Conservation (phyloP, 495 filamentous ascomycete genomes). For the Penicillium chermesinum region DNA sequence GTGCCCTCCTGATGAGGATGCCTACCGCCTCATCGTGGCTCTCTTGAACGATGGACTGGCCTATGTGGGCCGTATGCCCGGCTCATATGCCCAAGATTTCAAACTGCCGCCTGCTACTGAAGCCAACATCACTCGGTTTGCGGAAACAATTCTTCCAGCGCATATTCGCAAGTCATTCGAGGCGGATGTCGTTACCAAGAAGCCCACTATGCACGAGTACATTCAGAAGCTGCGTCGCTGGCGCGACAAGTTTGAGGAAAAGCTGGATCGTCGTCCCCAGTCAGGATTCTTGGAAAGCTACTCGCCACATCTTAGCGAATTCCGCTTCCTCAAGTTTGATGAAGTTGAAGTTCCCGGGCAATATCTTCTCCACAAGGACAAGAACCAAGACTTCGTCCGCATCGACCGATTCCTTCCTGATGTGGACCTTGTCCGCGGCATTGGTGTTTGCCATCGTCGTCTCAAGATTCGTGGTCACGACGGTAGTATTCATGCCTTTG, state of each 20-base stretch:
- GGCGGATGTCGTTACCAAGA: slow-evolving; percentile 85
- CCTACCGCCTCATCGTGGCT: slow-evolving; percentile 94
- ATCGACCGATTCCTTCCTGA: slow-evolving; percentile 95
- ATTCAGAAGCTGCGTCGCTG: slow-evolving; percentile 94
- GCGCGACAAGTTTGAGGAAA: slow-evolving; percentile 97
- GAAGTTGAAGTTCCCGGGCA: slow-evolving; percentile 98
- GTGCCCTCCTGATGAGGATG: slow-evolving; percentile 96
- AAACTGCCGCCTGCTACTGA: slow-evolving; percentile 88
- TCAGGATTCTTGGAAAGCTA: slow-evolving; percentile 69
- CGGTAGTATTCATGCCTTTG: slow-evolving; percentile 89
- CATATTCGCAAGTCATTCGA: slow-evolving; percentile 95
- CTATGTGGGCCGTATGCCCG: slow-evolving; percentile 81
- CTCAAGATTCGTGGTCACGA: slow-evolving; percentile 97
- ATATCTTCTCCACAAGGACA: slow-evolving; percentile 93
- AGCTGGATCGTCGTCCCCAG: slow-evolving; percentile 79
- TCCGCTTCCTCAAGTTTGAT: slow-evolving; percentile 94
- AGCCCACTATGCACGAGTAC: slow-evolving; percentile 95
- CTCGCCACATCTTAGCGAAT: slow-evolving; percentile 89
- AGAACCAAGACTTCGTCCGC: slow-evolving; percentile 95
- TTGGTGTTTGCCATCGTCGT: slow-evolving; percentile 83
- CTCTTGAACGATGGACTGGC: slow-evolving; percentile 87
- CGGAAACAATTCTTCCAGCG: slow-evolving; percentile 87
- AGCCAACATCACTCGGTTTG: slow-evolving; percentile 91
- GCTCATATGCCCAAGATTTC: slow-evolving; percentile 80
- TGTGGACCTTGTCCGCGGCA: slow-evolving; percentile 83